Percentiles rank a stretch among this genome's conserved stretches.
Evolutionary conservation across 2,329 filamentous ascomycete species (phyloP).

Genomic region (Aspergillus aculeatus): DNA sequence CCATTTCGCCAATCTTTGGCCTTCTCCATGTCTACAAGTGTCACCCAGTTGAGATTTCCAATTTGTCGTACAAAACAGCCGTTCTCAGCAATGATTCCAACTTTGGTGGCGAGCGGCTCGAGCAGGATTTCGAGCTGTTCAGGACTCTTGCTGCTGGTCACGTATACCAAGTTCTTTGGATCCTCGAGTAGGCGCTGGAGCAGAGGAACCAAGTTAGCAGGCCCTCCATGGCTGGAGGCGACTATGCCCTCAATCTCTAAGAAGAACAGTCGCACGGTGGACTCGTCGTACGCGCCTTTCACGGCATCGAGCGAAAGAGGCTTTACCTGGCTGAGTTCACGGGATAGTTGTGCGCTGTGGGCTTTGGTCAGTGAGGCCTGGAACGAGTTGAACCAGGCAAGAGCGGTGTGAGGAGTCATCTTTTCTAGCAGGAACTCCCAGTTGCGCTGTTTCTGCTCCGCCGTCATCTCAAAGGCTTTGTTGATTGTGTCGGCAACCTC

Average conservation of each 20-base stretch:
- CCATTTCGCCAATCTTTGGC: constrained; percentile 77
- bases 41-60: constrained; percentile 66
- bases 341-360: constrained; percentile 74
- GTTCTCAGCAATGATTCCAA: constrained; percentile 89
- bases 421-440: constrained; percentile 72
- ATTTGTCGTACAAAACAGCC: constrained; percentile 80
- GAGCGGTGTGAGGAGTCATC: constrained; percentile 75
- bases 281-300: constrained; percentile 62
- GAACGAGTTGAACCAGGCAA: constrained; percentile 76
- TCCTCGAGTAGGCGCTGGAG: constrained; percentile 75
- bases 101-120: constrained; percentile 62
- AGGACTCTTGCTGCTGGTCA: constrained; percentile 82
- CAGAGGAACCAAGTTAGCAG: constrained; percentile 73
- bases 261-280: constrained; percentile 73
- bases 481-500: constrained; percentile 83
- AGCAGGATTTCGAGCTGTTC: constrained; percentile 82
- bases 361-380: constrained; percentile 67
- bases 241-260: constrained; percentile 86
- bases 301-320: constrained; percentile 68
- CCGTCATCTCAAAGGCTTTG: constrained; percentile 74
- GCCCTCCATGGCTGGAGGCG: constrained; percentile 70
- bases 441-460: constrained; percentile 68
- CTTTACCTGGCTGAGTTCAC: constrained; percentile 77
- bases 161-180: constrained; percentile 77
- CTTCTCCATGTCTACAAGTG: constrained; percentile 69